Base-by-base conservation (phyloP, 257 asterid species). In the Thymus quinquecostatus region DNA sequence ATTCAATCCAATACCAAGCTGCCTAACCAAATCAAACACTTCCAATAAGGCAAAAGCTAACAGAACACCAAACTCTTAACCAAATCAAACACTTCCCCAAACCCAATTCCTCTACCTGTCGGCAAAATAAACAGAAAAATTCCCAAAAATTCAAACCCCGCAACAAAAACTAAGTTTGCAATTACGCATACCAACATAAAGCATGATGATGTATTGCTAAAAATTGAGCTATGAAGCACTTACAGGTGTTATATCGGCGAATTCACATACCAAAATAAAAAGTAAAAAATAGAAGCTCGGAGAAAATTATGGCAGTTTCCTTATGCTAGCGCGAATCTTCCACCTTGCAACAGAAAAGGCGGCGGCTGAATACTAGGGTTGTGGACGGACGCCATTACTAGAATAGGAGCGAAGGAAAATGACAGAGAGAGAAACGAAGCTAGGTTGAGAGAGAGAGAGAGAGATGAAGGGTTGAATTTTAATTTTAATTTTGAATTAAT, bases 361-460 rank as follows among this genome's bases (percentile, higher is more conserved):
- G 94, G 94, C 94, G 67, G 77, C 64, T 60, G 79, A 73, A 68
- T 59, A 80, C 79, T 80, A 82, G 84, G 83, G 88, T 66, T 83
- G 60, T 75, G 54, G 76, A 68, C 56, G 65, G 79, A 74, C 84
- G 79, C 83, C 92, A 85, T 85, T 77, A 79, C 75, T 77, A 43
- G 66, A 47, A 57, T 77, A 43, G 66, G 40, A 57, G 60, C 48
- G 50, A 63, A 56, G 79, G 59, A 75, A 74, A 73, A 71, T 45
- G 84, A 75, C 76, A 61, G 70, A 51, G 53, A 53, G 73, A 54
- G 65, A 76, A 74, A 62, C 27, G 53, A 73, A 64, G 64, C 50
- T 70, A 45, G 48, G 74, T 51, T 57, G 56, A 48, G 77, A 64
- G 77, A 66, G 78, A 72, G 74, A 74, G 67, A 32, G 55, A 78